Conservation (phyloP, 768 basidiomycete species). For the Leccinum barrowsii region DNA sequence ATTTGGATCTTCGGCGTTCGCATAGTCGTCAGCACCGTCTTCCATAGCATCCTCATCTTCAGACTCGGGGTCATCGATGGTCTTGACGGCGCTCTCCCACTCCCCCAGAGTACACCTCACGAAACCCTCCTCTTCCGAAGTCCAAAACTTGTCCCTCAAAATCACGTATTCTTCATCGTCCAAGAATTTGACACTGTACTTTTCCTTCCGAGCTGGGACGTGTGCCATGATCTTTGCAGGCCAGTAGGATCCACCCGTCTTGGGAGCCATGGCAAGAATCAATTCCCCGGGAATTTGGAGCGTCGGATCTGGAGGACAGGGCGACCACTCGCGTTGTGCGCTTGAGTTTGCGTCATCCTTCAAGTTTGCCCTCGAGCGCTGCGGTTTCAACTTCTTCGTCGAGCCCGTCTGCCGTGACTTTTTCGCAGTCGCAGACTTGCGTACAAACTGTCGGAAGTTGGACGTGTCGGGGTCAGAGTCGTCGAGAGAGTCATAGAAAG, state of each 20-base stretch:
- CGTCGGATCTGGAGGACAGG: constrained; percentile 44
- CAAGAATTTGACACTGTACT: constrained; percentile 58
- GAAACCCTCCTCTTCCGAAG: constrained; percentile 58
- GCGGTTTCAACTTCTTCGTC: constrained; percentile 13
- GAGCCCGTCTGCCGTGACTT: constrained; percentile 11
- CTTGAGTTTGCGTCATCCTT: constrained; percentile 9
- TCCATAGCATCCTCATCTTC: constrained; percentile 26
- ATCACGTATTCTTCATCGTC: constrained; percentile 44
- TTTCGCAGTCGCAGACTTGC: constrained; percentile 3
- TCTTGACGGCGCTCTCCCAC: constrained; percentile 44
- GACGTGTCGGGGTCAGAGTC: constrained; percentile 22
- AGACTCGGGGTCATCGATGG: constrained; percentile 27
- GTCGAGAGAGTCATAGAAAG: constrained; percentile 26
- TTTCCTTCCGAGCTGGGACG: constrained; percentile 36
- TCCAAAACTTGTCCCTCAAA: constrained; percentile 53
- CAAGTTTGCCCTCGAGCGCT: constrained; percentile 16
- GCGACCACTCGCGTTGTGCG: constrained; percentile 30
- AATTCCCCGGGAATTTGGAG: constrained; percentile 67
- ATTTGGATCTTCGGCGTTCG: constrained; percentile 18
- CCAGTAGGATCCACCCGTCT: constrained; percentile 50
- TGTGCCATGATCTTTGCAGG: constrained; percentile 60
- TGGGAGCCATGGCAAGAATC: constrained; percentile 45
- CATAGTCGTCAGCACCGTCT: constrained; percentile 32
- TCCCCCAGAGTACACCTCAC: constrained; percentile 59
- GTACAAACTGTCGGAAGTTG: constrained; percentile 3